These are phyloP conservation scores for Pseudogymnoascus sp. DNA, from an alignment of 2,329 filamentous ascomycete species.

Conservation along the genomic window DNA sequence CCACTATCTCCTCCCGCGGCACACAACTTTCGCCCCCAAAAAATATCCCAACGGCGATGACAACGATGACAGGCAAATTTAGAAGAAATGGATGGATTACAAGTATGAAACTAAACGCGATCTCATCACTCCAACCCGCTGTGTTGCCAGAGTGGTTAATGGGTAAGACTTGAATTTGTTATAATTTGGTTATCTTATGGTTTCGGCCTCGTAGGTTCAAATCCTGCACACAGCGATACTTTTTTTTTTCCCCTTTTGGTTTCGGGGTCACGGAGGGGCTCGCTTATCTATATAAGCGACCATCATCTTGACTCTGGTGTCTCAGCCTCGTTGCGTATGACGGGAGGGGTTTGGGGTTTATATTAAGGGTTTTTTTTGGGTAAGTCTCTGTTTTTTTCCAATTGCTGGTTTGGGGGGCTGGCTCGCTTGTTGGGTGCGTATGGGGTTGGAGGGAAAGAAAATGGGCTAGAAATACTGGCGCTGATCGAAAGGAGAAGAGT, in stretches of 20 bases:
- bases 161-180: not conserved
- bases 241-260: not conserved
- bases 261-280: not conserved
- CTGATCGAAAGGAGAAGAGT: no score
- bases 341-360: no score
- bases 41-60: not conserved
- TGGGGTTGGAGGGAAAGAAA: no score
- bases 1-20: not conserved
- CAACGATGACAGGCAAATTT: not conserved
- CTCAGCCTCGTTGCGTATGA: no score
- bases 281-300: not conserved
- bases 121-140: not conserved
- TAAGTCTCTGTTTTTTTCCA: no score
- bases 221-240: not conserved
- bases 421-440: no score
- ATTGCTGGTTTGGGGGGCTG: no score
- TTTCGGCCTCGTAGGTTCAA: constrained; percentile 5
- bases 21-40: not conserved
- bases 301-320: not conserved
- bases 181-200: not conserved
- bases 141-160: constrained; percentile 4
- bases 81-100: not conserved
- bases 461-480: no score
- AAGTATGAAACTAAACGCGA: not conserved
- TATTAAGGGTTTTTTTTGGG: no score